Base-by-base conservation (phyloP, 2,329 filamentous ascomycete species). In the Helotiales sp. region DNA sequence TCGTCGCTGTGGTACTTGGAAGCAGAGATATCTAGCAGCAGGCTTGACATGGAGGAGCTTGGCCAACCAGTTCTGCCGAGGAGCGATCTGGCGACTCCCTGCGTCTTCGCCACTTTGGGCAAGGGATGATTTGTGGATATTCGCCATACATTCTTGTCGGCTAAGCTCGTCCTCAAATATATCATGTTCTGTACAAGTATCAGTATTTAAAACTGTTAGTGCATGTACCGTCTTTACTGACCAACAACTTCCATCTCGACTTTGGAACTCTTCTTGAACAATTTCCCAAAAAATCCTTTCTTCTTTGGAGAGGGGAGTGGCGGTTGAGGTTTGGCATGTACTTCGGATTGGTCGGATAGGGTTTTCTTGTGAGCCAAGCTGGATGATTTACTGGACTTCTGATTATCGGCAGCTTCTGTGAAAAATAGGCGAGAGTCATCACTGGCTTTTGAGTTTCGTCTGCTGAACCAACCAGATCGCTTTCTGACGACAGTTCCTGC, bases 11-110 rank as follows among this genome's bases (percentile, higher is more conserved):
- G 88, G 84, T 24, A 91, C 80, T 3, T 81, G 81, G 71, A 97
- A 87, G 71, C 91, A 95, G 15, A 97, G 74, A 27, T 90, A 81
- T 62, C 85, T 84, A 15, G 79, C 87, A 0, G 88, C 90, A 1
- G 93, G 93, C 71, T 95, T 96, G 70, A 97, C 88, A 55, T 91
- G 86, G 76, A 98, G 91, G 46, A 98, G 84, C 15, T 91, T 89
- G 29, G 91, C 88, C 53, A 98, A 83, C 93, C 93, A 97, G 66
- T 89, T 96, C 69, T 91, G 87, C 70, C 86, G 87, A 29, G 85
- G 81, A 61, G 85, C 86, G 67, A 83, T 89, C 73, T 80, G 70
- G 61, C 75, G 75, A 63, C 68, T 44, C 60, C 59, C 57, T 8
- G 64, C 44, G 53, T 69, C 64, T 15, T 71, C 73, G 52, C 25